Conservation (phyloP, 768 basidiomycete genomes). For the Amanita polypyramis region DNA sequence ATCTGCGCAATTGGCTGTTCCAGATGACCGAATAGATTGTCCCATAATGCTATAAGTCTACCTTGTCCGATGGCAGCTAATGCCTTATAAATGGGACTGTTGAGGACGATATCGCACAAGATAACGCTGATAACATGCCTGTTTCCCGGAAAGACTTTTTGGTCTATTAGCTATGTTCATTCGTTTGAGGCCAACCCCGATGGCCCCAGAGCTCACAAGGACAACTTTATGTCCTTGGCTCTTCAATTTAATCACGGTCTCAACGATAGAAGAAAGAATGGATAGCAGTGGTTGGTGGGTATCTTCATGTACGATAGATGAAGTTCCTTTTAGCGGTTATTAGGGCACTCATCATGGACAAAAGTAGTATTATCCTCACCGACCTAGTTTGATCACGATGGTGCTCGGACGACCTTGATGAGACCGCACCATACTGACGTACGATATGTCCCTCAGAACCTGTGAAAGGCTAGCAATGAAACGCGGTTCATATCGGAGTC, state of each 20-base stretch:
- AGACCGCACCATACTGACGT: slow-evolving; percentile 11
- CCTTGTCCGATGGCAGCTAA: slow-evolving; percentile 97
- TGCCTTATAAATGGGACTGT: slow-evolving; percentile 43
- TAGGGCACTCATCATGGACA: neutral
- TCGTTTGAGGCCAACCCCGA: slow-evolving; percentile 86
- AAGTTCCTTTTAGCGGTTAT: slow-evolving; percentile 52
- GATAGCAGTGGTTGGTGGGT: slow-evolving; percentile 90
- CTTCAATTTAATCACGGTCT: slow-evolving; percentile 75
- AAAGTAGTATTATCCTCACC: slow-evolving; percentile 10
- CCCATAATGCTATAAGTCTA: slow-evolving; percentile 91
- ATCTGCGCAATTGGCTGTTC: slow-evolving; percentile 96
- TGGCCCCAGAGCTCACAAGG: slow-evolving; percentile 95
- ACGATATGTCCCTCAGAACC: neutral
- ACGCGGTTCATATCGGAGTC: neutral
- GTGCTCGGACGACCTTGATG: slow-evolving; percentile 36
- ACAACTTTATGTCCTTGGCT: slow-evolving; percentile 87
- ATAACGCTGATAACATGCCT: slow-evolving; percentile 38
- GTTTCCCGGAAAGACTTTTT: slow-evolving; percentile 82
- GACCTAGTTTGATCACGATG: slow-evolving; percentile 83
- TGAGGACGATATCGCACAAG: neutral
- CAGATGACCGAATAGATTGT: slow-evolving; percentile 89
- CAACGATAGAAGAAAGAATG: slow-evolving; percentile 84
- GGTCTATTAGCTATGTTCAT: slow-evolving; percentile 79
- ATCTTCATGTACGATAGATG: slow-evolving; percentile 91
- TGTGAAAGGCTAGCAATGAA: neutral